Evolutionary conservation across 2,329 filamentous ascomycete species (phyloP).

Genomic region (Diaporthe citriasiana): DNA sequence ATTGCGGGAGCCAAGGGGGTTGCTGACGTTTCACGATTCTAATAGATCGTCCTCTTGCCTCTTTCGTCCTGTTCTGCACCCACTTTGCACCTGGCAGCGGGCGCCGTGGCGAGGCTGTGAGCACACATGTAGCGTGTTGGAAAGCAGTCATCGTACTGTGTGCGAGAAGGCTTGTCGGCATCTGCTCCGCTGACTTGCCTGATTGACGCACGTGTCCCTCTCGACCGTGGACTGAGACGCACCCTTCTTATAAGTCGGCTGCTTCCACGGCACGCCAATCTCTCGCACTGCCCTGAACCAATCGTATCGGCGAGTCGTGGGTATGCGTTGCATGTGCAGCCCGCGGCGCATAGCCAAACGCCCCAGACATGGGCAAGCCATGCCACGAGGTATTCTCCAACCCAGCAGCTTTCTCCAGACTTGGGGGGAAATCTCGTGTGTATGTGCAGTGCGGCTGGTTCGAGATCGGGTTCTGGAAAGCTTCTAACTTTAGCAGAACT

Average conservation of each 20-base stretch:
- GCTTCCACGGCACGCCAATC: background rate
- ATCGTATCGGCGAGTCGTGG: background rate
- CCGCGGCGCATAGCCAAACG: slow-evolving; percentile 1
- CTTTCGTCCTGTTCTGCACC: slow-evolving; percentile 3
- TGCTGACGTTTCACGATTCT: slow-evolving; percentile 37
- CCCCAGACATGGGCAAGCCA: background rate
- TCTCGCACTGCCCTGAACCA: background rate
- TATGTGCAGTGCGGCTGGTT: background rate
- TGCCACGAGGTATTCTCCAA: background rate
- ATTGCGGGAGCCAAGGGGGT: slow-evolving; percentile 34
- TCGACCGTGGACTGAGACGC: background rate
- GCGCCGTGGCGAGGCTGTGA: slow-evolving; percentile 21
- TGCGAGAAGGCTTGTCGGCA: background rate
- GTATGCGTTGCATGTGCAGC: background rate
- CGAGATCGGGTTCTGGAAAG: background rate
- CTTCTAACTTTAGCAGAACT: slow-evolving; percentile 14
- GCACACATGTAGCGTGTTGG: slow-evolving; percentile 11
- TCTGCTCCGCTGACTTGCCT: background rate
- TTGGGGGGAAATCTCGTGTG: background rate
- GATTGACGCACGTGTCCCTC: background rate
- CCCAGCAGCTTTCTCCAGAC: slow-evolving; percentile 9
- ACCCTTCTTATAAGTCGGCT: background rate
- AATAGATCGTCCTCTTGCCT: slow-evolving; percentile 24
- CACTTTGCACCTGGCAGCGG: slow-evolving; percentile 6
- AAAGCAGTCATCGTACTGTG: slow-evolving; percentile 11